These are phyloP conservation scores for Pichia nanzhaoensis DNA, from an alignment of 805 yeast genomes.

Conservation along the genomic window DNA sequence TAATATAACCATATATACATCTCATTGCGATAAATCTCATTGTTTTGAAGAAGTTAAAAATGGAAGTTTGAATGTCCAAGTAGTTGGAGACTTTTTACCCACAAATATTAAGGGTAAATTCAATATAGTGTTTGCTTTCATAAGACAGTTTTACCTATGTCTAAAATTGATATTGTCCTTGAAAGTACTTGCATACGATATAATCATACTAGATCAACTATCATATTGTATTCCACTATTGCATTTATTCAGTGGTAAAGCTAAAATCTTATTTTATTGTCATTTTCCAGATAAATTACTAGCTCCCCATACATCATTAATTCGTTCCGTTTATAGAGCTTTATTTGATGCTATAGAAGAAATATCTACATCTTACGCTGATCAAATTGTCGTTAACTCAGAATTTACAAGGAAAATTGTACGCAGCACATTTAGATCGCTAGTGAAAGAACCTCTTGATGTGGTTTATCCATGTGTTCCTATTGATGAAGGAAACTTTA, in stretches of 20 bases:
- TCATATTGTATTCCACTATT: slow-evolving; percentile 77
- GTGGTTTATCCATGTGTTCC: slow-evolving; percentile 81
- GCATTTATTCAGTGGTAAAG: slow-evolving; percentile 34
- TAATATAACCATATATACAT: slow-evolving; percentile 64
- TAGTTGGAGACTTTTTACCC: slow-evolving; percentile 82
- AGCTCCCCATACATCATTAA: slow-evolving; percentile 47
- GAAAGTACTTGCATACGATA: slow-evolving; percentile 49
- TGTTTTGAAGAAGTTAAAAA: slow-evolving; percentile 84
- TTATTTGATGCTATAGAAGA: slow-evolving; percentile 87
- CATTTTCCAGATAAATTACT: slow-evolving; percentile 91
- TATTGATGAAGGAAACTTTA: slow-evolving; percentile 8
- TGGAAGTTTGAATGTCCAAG: slow-evolving; percentile 54
- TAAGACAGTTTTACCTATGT: slow-evolving; percentile 72
- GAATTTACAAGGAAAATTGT: slow-evolving; percentile 71
- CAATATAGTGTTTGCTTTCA: slow-evolving; percentile 72
- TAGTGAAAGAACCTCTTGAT: slow-evolving; percentile 36
- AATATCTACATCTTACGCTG: slow-evolving; percentile 68
- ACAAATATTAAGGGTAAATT: slow-evolving; percentile 58
- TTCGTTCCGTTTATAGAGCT: slow-evolving; percentile 61
- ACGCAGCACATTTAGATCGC: slow-evolving; percentile 48
- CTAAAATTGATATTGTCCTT: slow-evolving; percentile 40
- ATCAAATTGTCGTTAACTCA: slow-evolving; percentile 81
- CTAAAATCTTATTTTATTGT: slow-evolving; percentile 77
- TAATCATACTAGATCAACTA: slow-evolving; percentile 81
- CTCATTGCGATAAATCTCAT: slow-evolving; percentile 82